Base-by-base conservation (phyloP, 257 asterid genomes). In the Solanum pennellii region DNA sequence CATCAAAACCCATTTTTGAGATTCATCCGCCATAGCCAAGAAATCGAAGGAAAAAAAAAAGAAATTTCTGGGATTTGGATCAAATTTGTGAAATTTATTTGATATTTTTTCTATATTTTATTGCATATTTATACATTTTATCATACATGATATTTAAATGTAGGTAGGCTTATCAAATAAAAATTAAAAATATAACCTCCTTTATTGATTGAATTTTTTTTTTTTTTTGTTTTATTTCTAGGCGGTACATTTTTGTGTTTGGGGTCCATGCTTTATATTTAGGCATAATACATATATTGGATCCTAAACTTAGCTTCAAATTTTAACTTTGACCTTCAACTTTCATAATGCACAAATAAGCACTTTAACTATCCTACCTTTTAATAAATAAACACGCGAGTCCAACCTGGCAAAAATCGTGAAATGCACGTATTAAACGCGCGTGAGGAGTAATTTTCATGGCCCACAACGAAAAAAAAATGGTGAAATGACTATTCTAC, bases 1-100 rank as follows among this genome's bases (percentile, higher is more conserved):
- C 91, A 91, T 92, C 88, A 94, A 42, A 80, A 95, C 91, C 98
- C 99, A 94, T 45, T 91, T 90, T 44, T 90, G 35, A 6, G 31
- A 37, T 74, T 74, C 52, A n/a, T 74, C 20, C 11, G 82, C 82
- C 82, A 74, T 74, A 18, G 11, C 82, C 47, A 74, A 37, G 5
- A 0, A 72, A 72, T 16, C 10, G 80, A 73, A 33, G 29, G 7
- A 6, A 69, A 3, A 69, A 15, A 69, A 45, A 2, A 39, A 21
- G 20, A 74, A 74, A 74, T 35, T 37, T 37, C 25, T 12, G 27
- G 20, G 52, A 74, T 74, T 62, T 23, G 52, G 52, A 74, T 37
- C 31, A 74, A 71, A 37, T 20, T 74, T 37, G 31, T 74, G 82
- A 35, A 39, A 39, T 37, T 73, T 37, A 3, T 37, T 37, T 3